A percentile compares a stretch with the other conserved stretches of the same genome.
These are phyloP conservation scores for Juglanconis sp. DNA, from an alignment of 2,329 filamentous ascomycete species.

Conservation along the genomic window DNA sequence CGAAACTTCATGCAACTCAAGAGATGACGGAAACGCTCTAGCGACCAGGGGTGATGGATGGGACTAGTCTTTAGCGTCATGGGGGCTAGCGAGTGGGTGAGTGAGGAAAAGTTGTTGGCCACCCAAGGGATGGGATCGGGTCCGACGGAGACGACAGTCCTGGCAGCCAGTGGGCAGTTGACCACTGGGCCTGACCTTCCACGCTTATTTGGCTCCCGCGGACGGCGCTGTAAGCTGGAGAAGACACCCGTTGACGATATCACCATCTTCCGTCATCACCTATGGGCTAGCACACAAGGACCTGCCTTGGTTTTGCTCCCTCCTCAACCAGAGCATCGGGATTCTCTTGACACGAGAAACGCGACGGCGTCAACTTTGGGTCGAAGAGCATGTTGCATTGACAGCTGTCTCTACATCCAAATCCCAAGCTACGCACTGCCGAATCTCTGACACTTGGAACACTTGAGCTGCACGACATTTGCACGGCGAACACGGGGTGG, in stretches of 20 bases:
- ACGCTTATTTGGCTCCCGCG: conserved; percentile 14
- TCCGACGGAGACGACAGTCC: neutral
- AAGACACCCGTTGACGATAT: neutral
- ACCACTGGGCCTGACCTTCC: neutral
- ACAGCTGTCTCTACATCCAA: neutral
- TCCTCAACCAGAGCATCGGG: neutral
- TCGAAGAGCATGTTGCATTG: neutral
- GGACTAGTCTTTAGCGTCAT: neutral
- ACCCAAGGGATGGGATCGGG: neutral
- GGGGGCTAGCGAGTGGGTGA: neutral
- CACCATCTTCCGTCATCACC: neutral
- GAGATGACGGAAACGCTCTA: neutral
- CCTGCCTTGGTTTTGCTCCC: neutral
- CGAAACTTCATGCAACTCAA: neutral
- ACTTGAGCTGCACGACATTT: neutral
- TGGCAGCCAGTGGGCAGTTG: neutral
- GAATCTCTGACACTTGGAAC: neutral
- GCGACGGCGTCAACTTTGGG: neutral
- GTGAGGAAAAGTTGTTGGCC: neutral
- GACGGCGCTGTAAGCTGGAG: neutral
- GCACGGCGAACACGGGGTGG: neutral
- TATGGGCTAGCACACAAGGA: neutral
- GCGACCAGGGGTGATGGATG: neutral
- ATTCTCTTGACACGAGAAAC: neutral
- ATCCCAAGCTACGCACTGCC: neutral